Conservation (phyloP, 176 grass and related monocot genomes). For the Aechmea fasciata region DNA sequence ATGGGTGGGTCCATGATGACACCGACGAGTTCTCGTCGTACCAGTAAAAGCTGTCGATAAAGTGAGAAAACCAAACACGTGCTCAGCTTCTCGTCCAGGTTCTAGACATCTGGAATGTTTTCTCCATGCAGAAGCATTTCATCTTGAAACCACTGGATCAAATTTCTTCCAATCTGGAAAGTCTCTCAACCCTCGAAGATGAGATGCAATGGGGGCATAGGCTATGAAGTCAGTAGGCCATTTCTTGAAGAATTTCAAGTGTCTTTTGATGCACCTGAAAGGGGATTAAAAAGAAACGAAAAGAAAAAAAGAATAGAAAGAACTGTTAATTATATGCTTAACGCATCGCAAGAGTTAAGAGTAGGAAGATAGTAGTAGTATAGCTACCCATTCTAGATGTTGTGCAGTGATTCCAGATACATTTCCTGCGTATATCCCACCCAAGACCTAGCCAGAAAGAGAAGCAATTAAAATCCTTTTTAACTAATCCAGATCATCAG, state of each 20-base stretch:
- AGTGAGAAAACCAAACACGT: no score
- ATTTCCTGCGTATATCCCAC: slow-evolving; percentile 67
- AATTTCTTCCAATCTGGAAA: no score
- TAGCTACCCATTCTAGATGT: slow-evolving; percentile 83
- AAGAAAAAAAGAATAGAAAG: background rate
- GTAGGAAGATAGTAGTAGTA: background rate
- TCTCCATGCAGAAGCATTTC: no score
- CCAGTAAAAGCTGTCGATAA: no score
- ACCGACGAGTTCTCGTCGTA: no score
- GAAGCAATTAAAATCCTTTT: background rate
- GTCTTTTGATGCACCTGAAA: slow-evolving; percentile 76
- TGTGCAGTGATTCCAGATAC: slow-evolving; percentile 83
- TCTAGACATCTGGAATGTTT: no score
- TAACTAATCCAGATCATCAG: background rate
- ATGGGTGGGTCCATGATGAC: no score
- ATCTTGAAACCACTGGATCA: no score
- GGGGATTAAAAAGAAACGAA: slow-evolving; percentile 1
- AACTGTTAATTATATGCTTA: background rate
- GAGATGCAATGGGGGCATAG: no score
- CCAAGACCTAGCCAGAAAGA: slow-evolving; percentile 51
- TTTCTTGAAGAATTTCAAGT: slow-evolving; percentile 79
- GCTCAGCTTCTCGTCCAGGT: no score
- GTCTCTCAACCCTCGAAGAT: no score
- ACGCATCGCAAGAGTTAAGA: background rate
- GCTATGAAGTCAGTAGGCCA: slow-evolving; percentile 44